Conservation (phyloP, 108 stramenopile species). For the Mayamaea pseudoterrestris region DNA sequence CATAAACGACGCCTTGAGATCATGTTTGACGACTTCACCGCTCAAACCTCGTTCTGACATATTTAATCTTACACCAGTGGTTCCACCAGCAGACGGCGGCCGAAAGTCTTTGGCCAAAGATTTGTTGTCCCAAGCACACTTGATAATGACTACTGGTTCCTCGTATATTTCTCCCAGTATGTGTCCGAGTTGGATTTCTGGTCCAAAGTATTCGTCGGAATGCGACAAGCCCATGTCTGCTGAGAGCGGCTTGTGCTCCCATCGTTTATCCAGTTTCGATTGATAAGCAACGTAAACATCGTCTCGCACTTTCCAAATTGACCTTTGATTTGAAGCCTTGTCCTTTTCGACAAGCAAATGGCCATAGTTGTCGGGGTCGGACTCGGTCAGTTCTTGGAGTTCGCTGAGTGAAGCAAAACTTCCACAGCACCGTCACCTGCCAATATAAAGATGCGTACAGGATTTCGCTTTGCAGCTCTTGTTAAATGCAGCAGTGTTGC, state of each 20-base stretch:
- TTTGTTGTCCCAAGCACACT: slow-evolving; percentile 17
- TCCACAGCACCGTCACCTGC: slow-evolving; percentile 12
- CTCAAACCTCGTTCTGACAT: slow-evolving; percentile 33
- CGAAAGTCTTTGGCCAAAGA: slow-evolving; percentile 24
- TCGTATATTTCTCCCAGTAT: slow-evolving; percentile 16
- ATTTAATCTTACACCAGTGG: slow-evolving; percentile 11
- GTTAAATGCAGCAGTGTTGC: too few relatives aligned
- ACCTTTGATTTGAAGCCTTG: too few relatives aligned
- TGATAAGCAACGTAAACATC: slow-evolving; percentile 8
- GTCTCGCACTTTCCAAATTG: slow-evolving; percentile 8
- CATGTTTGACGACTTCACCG: neutral
- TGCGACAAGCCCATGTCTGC: slow-evolving; percentile 15
- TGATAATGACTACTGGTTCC: slow-evolving; percentile 27
- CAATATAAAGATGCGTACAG: neutral
- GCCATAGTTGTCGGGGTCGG: slow-evolving; percentile 1
- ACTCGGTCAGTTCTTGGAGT: neutral
- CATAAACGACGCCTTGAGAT: slow-evolving; percentile 23
- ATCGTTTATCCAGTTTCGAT: slow-evolving; percentile 4
- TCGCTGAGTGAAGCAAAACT: slow-evolving; percentile 3
- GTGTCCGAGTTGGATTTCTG: slow-evolving; percentile 31
- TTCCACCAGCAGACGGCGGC: slow-evolving; percentile 21
- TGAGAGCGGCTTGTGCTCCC: slow-evolving; percentile 7
- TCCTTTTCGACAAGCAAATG: slow-evolving; percentile 1
- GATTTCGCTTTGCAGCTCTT: too few relatives aligned
- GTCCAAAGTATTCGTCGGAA: slow-evolving; percentile 23